These are phyloP conservation scores for Penstemon davidsonii DNA, from an alignment of 257 asterid species.

Conservation along the genomic window DNA sequence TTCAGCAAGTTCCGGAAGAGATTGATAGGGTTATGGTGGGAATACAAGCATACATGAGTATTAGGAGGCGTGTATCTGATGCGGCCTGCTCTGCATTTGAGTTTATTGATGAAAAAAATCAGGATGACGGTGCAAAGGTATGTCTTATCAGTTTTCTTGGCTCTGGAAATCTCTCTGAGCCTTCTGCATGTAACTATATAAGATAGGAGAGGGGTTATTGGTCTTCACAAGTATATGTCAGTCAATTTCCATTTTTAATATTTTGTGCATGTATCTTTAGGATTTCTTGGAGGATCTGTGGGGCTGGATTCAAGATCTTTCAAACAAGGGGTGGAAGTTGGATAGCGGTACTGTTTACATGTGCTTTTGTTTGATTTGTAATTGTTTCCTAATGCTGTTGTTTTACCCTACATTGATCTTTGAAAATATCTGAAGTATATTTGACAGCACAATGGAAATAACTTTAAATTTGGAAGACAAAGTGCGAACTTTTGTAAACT, in stretches of 20 bases:
- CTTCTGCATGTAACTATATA: constrained; percentile 18
- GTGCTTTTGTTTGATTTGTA: constrained; percentile 18
- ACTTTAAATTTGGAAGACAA: background rate
- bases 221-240: constrained; percentile 13
- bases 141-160: constrained; percentile 21
- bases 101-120: constrained; percentile 52
- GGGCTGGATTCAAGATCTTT: constrained; percentile 85
- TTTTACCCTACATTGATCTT: constrained; percentile 6
- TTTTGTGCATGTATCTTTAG: constrained; percentile 38
- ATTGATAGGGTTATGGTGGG: constrained; percentile 92
- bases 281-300: constrained; percentile 94
- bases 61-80: constrained; percentile 80
- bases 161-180: constrained; percentile 17
- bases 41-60: constrained; percentile 91
- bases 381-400: constrained; percentile 24
- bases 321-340: constrained; percentile 90
- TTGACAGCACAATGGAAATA: background rate
- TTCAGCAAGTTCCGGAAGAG: constrained; percentile 99
- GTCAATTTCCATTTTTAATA: constrained; percentile 15
- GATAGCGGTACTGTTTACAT: constrained; percentile 71
- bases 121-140: constrained; percentile 63
- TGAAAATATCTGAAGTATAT: constrained; percentile 2
- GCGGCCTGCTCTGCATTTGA: constrained; percentile 72
- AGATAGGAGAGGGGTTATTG: constrained; percentile 18
- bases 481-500: constrained; percentile 6